These are phyloP conservation scores for Chytriomyces sp. DNA, from an alignment of 192 early-diverging fungal species.

Conservation along the genomic window DNA sequence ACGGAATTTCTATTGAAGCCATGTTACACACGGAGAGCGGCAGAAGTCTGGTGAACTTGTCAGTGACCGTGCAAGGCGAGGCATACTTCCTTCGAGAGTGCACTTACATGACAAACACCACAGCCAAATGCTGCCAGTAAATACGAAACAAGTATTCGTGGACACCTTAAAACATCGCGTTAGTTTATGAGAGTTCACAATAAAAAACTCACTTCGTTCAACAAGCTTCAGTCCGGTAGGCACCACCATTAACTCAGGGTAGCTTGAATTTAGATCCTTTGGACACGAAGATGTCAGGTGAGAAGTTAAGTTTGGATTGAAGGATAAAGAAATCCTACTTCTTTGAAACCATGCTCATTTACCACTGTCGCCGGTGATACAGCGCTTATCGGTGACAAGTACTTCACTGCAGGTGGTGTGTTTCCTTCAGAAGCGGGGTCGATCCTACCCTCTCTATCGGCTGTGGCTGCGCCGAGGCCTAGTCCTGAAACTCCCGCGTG, in stretches of 20 bases:
- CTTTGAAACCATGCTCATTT: background rate
- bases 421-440: background rate
- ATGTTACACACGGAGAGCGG: constrained; percentile 28
- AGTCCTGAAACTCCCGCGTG: background rate
- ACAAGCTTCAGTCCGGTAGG: background rate
- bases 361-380: constrained; percentile 25
- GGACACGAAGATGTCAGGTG: too few relatives aligned
- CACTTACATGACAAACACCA: constrained; percentile 30
- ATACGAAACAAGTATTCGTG: constrained; percentile 15
- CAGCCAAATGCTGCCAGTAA: constrained; percentile 23
- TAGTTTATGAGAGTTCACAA: background rate
- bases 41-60: constrained; percentile 11
- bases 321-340: background rate
- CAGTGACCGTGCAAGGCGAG: background rate
- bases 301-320: background rate
- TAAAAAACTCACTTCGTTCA: background rate
- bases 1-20: constrained; percentile 9
- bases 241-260: background rate
- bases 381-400: background rate
- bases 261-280: background rate
- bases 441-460: background rate
- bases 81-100: background rate
- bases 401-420: background rate
- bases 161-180: background rate
- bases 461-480: background rate